Evolutionary conservation across 176 grass and related monocot genomes (phyloP), one percentile per base, ranked within the genome.

Genomic region (Carex cristatella): DNA sequence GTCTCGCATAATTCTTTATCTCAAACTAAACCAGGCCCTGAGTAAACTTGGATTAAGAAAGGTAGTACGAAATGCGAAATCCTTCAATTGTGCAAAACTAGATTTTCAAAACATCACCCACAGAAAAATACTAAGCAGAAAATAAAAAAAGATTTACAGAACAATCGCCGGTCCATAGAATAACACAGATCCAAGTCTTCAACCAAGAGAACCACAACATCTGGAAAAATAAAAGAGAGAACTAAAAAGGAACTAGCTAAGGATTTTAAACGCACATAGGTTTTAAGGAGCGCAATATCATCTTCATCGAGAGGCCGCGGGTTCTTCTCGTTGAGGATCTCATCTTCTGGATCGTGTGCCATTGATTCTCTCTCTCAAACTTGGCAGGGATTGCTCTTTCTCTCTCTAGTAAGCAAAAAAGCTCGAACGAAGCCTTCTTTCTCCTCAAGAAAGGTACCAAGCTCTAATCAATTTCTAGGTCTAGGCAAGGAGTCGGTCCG

Each of bases 241-340:
- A 55, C 9, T 8, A 65, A 49, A 65, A 49, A 12, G 53, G 83
- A 87, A 48, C 51, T 40, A 80, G 23, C 3, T 33, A 65, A 42
- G 68, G 54, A 3, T 1, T 58, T 4, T 49, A 49, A 49, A 86
- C 87, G 38, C 32, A 98, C 95, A 37, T 98, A 98, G 75, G 91
- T 91, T 83, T 95, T 95, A 62, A 95, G 89, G 14, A 89, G 90
- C 1, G 94, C 94, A 84, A 97, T 97, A 76, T 97, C 92, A 30
- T 97, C 92, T 53, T 97, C 94, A 70, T 97, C 94, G 46, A 88
- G 89, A 16, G 92, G 92, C 1, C 79, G 79, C 10, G 89, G 89
- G 63, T 88, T 94, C 89, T 94, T 94, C 86, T 94, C 92, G 86
- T 88, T 91, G 78, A 90, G 85, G 49, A 91, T 87, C 51, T 98